Conservation (phyloP, 768 basidiomycete species). For the Coprinellus micaceus region DNA sequence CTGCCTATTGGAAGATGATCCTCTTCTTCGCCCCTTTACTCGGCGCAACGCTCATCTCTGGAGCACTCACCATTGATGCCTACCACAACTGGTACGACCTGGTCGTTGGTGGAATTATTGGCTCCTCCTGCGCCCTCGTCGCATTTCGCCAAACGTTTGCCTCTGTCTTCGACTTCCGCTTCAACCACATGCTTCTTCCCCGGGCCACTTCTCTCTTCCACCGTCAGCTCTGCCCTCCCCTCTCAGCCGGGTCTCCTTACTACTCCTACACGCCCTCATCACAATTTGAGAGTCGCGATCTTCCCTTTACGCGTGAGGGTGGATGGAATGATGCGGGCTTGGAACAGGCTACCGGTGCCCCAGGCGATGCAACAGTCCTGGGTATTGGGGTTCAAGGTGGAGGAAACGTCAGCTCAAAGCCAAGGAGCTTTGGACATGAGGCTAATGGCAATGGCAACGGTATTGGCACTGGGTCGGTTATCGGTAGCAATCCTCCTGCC, state of each 20-base stretch:
- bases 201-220: conserved; percentile 44
- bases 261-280: conserved; percentile 31
- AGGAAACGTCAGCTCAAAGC: too few species aligned
- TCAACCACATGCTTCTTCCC: conserved; percentile 56
- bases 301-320: conserved; percentile 44
- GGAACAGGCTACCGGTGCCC: conserved; percentile 37
- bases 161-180: conserved; percentile 50
- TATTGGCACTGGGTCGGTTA: too few species aligned
- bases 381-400: too few species aligned
- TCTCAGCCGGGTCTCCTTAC: conserved; percentile 23
- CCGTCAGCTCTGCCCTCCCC: conserved; percentile 25
- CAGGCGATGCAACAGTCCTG: conserved; percentile 42
- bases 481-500: too few species aligned
- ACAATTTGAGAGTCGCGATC: conserved; percentile 23
- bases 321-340: conserved; percentile 39
- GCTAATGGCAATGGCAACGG: too few species aligned
- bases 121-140: conserved; percentile 43
- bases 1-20: conserved; percentile 61
- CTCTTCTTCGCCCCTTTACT: conserved; percentile 53
- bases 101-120: conserved; percentile 49
- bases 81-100: conserved; percentile 60
- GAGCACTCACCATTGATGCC: conserved; percentile 42
- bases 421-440: too few species aligned
- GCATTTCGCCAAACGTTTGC: conserved; percentile 58
- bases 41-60: conserved; percentile 53